phyloP scores from a whole-genome alignment of 345 rosid species.

The Camelina laxa region DNA sequence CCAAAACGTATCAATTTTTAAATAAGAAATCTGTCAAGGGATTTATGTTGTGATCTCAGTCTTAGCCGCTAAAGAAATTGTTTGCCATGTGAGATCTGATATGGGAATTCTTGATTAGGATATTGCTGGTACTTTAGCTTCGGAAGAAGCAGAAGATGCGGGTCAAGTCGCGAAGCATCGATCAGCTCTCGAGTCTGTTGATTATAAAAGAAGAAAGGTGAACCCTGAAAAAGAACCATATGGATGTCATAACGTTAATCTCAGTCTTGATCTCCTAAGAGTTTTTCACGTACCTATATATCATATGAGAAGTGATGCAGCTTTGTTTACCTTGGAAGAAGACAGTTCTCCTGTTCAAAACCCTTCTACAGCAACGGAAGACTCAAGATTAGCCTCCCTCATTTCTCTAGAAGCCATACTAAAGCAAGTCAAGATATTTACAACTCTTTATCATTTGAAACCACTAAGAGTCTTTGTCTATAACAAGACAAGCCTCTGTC shows the following conservation, averaged over 20 bases:
- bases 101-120: constrained; percentile 53
- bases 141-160: constrained; percentile 89
- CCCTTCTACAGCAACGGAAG: constrained; percentile 95
- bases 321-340: constrained; percentile 70
- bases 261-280: background rate
- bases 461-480: constrained; percentile 18
- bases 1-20: no score
- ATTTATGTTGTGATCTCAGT: background rate
- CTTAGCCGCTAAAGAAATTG: constrained; percentile 14
- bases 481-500: constrained; percentile 73
- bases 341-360: constrained; percentile 67
- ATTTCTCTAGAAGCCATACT: constrained; percentile 88
- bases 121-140: constrained; percentile 91
- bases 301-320: constrained; percentile 87
- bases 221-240: background rate
- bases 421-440: constrained; percentile 90
- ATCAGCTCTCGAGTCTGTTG: constrained; percentile 96
- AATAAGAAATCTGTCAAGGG: background rate
- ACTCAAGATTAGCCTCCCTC: constrained; percentile 93
- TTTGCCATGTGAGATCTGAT: constrained; percentile 22
- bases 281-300: constrained; percentile 17
- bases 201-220: constrained; percentile 95
- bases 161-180: constrained; percentile 87
- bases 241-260: background rate
- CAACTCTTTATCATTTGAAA: background rate